These are phyloP conservation scores for Truncatella angustata DNA, from an alignment of 2,329 filamentous ascomycete species.

Conservation along the genomic window DNA sequence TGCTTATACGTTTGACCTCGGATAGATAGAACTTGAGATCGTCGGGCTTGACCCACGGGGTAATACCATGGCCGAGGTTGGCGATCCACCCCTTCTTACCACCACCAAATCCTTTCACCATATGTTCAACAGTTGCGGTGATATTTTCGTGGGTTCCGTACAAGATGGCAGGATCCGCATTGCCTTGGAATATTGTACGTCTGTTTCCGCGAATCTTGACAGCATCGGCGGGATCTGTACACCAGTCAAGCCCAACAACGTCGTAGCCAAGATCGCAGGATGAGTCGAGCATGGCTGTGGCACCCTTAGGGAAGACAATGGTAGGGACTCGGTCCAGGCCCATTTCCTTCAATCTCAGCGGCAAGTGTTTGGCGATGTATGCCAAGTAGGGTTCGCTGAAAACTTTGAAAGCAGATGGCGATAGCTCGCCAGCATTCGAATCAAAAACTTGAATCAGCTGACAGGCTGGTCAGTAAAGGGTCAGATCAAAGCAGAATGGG, in stretches of 20 bases:
- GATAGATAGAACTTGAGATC: slow-evolving; percentile 91
- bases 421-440: slow-evolving; percentile 95
- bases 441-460: slow-evolving; percentile 94
- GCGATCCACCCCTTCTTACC: slow-evolving; percentile 91
- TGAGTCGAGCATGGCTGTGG: slow-evolving; percentile 89
- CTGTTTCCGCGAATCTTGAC: slow-evolving; percentile 75
- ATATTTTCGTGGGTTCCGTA: slow-evolving; percentile 84
- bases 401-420: slow-evolving; percentile 75
- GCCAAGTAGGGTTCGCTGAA: slow-evolving; percentile 85
- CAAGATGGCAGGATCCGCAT: slow-evolving; percentile 89
- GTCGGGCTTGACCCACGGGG: slow-evolving; percentile 90
- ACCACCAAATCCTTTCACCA: slow-evolving; percentile 80
- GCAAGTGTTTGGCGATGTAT: slow-evolving; percentile 80
- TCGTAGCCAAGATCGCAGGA: slow-evolving; percentile 88
- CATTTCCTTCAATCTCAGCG: slow-evolving; percentile 69
- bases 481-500: background rate
- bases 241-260: slow-evolving; percentile 92
- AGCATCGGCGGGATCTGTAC: slow-evolving; percentile 83
- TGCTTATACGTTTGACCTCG: slow-evolving; percentile 72
- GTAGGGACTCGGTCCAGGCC: slow-evolving; percentile 82
- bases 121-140: slow-evolving; percentile 75
- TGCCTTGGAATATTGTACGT: slow-evolving; percentile 80
- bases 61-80: slow-evolving; percentile 96
- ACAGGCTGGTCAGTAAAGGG: background rate
- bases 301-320: slow-evolving; percentile 97